phyloP scores from a whole-genome alignment of 2,329 filamentous ascomycete species.

The Aureobasidium leucospermi region DNA sequence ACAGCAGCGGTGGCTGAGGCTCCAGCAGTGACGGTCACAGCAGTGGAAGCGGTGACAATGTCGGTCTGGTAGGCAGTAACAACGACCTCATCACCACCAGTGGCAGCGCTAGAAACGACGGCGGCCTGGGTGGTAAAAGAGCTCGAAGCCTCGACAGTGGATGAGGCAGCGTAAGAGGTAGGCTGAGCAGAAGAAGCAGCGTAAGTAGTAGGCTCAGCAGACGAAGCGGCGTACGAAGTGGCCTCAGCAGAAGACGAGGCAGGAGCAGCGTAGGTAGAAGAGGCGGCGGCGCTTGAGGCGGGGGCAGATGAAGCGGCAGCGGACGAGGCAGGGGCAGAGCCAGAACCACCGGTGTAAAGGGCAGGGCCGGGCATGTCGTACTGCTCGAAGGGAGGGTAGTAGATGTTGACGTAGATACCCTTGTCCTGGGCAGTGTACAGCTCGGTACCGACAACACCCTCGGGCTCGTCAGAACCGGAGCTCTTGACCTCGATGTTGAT shows the following conservation, averaged over 20 bases:
- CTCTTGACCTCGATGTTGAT: conserved; percentile 55
- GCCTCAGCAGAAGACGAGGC: neutral
- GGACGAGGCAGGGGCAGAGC: conserved; percentile 9
- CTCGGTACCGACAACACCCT: conserved; percentile 44
- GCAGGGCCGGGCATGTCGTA: conserved; percentile 48
- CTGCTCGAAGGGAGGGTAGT: conserved; percentile 34
- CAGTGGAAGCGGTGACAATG: neutral
- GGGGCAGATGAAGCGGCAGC: neutral
- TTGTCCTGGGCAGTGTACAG: conserved; percentile 52
- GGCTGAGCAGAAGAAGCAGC: conserved; percentile 17
- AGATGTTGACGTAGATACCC: conserved; percentile 55
- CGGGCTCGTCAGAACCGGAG: conserved; percentile 41
- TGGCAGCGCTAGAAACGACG: neutral
- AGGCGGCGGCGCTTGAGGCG: conserved; percentile 20
- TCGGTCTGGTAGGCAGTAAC: conserved; percentile 4
- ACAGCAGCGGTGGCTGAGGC: conserved; percentile 14
- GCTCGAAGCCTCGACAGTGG: conserved; percentile 19
- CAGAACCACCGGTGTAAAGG: conserved; percentile 19
- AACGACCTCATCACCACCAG: neutral
- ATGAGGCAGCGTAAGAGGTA: conserved; percentile 19
- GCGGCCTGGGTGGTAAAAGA: conserved; percentile 8
- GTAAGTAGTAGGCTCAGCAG: conserved; percentile 17
- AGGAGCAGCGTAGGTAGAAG: conserved; percentile 2
- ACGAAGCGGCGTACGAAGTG: conserved; percentile 13
- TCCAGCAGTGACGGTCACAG: conserved; percentile 20